Base-by-base conservation (phyloP, 2,329 filamentous ascomycete genomes). In the Colletotrichum camelliae region DNA sequence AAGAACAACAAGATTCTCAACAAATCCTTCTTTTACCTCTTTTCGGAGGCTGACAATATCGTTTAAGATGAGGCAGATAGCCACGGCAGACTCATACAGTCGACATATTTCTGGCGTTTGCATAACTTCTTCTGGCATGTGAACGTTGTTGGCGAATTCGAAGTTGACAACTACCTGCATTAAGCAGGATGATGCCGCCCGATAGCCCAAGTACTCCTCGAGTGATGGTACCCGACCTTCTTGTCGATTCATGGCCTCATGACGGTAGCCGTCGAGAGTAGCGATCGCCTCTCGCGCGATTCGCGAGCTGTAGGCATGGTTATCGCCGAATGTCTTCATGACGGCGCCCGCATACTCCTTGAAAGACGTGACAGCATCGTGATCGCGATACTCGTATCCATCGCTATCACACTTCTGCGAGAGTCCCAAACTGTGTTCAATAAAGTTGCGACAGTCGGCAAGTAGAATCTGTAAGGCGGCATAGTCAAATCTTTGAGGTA, bases 1-100 rank as follows among this genome's bases (percentile, higher is more conserved):
- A 13, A 75, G 39, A 10, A 71, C 62, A 1, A 75, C 72, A 21
- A 75, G 68, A 33, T 72, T 75, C 69, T 75, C 72, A 4, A 75
- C 61, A 15, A 72, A 75, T 7, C 68, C 68, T n/a, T 75, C 72
- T 24, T 58, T 75, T 33, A 75, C 31, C 31, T 75, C 72, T 16
- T 72, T 75, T 24, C 72, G 62, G 29, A 75, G 9, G 39, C 62
- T 72, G 9, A 74, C 61, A 5, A 74, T 55, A 18, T 72, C 69
- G 60, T 75, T 72, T 31, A 75, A 39, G 8, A 75, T 64, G 37
- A 55, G 72, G 18, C 66, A 16, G 4, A 67, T 57, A 7, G 72
- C 68, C 3, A 72, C 72, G 2, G 72, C 62, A 5, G 69, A 61
- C n/a, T 27, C 52, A 39, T 75, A 67, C 5, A 72, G 68, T 62